Evolutionary conservation across 1,139 yeast species (phyloP).

Genomic region (Diutina ranongensis): DNA sequence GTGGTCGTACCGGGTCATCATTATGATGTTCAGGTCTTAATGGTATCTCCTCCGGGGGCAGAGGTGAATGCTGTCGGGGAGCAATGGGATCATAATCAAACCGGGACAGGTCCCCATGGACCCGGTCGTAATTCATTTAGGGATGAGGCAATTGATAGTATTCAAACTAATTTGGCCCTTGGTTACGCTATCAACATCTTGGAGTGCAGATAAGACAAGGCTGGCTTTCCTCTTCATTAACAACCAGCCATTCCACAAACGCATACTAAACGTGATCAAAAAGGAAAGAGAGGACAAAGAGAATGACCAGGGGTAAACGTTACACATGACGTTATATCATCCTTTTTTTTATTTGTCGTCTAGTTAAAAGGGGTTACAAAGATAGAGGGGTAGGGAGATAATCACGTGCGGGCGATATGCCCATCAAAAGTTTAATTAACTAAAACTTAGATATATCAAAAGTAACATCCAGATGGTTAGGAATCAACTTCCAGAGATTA

Average conservation of each 20-base stretch:
- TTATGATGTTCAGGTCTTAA: background rate
- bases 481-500: background rate
- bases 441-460: background rate
- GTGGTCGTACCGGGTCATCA: background rate
- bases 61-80: background rate
- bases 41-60: background rate
- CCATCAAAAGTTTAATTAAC: background rate
- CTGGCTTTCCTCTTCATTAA: background rate
- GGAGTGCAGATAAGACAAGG: background rate
- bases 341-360: too few relatives aligned
- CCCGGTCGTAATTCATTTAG: conserved; percentile 2
- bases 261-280: too few relatives aligned
- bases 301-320: too few relatives aligned
- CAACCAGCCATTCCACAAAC: background rate
- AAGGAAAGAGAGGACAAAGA: too few relatives aligned
- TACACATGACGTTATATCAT: too few relatives aligned
- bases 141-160: background rate
- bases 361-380: too few relatives aligned
- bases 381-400: too few relatives aligned
- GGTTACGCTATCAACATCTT: background rate
- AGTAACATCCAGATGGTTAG: background rate
- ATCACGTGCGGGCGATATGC: too few relatives aligned
- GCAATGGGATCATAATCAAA: conserved; percentile 2
- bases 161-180: background rate
- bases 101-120: conserved; percentile 3